Conservation (phyloP, 495 filamentous ascomycete species). For the Aspergillus bridgeri region DNA sequence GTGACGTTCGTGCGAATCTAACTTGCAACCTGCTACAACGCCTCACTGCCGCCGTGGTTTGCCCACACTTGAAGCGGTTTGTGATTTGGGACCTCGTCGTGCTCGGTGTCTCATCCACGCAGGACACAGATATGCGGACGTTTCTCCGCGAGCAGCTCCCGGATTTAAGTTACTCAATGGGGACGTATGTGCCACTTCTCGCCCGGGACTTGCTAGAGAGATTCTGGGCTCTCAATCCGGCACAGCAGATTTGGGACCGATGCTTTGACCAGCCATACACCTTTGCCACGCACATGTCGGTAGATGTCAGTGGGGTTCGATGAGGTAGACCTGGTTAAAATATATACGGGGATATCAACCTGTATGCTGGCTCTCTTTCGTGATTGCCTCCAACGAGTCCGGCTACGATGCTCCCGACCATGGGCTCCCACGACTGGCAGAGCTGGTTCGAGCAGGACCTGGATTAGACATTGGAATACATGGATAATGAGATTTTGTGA, state of each 20-base stretch:
- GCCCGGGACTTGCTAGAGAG: slow-evolving; percentile 24
- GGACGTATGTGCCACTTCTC: slow-evolving; percentile 20
- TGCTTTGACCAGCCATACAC: slow-evolving; percentile 32
- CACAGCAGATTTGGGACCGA: slow-evolving; percentile 27
- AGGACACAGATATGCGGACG: slow-evolving; percentile 12
- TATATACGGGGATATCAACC: slow-evolving; percentile 59
- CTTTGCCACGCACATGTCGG: slow-evolving; percentile 11
- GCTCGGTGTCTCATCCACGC: slow-evolving; percentile 28
- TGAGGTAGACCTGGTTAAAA: too few relatives aligned
- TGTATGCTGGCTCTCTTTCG: slow-evolving; percentile 68
- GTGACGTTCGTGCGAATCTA: not conserved
- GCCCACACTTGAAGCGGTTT: slow-evolving; percentile 17
- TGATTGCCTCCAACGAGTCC: slow-evolving; percentile 58
- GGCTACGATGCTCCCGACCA: slow-evolving; percentile 64
- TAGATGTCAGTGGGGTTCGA: slow-evolving; percentile 8
- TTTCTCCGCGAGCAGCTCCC: slow-evolving; percentile 20
- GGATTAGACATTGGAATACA: too few relatives aligned
- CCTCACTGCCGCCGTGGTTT: slow-evolving; percentile 15
- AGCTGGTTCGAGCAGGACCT: slow-evolving; percentile 61
- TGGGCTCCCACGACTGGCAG: slow-evolving; percentile 44
- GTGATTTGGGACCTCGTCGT: slow-evolving; percentile 33
- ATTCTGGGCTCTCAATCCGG: slow-evolving; percentile 24
- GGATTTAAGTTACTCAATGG: slow-evolving; percentile 20
- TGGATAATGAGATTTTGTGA: too few relatives aligned
- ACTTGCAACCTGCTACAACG: slow-evolving; percentile 9